Evolutionary conservation across 352 stramenopile genomes (phyloP), one percentile per base, ranked within the genome.

Genomic region (Phytopythium litorale): DNA sequence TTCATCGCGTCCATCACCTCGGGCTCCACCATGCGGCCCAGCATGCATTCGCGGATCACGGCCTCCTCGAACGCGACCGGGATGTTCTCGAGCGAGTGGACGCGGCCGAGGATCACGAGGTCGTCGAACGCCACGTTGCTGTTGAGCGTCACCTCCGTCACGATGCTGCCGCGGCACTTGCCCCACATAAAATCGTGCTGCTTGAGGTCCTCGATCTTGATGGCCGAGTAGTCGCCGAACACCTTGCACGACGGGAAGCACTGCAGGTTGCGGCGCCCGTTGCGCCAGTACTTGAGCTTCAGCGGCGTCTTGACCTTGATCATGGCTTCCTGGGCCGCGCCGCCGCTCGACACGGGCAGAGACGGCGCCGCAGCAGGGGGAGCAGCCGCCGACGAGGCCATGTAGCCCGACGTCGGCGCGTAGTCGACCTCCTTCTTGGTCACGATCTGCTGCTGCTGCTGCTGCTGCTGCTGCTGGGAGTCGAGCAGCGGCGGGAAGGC

Each of bases 151-250:
- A 95, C 81, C 64, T 95, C 86, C 0, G 84, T 88, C 25, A 92
- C 81, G 37, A 95, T 66, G 63, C 79, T 91, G 61, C 86, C 86
- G 28, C 86, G 81, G 64, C 86, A 95, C 71, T 95, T 95, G 73
- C 86, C 86, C 86, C 86, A 95, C 86, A 95, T 95, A 54, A 95
- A 95, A 63, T 94, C 86, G 64, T 94, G 86, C 64, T 93, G 84
- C 78, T 93, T 93, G 11, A 95, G 68, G 67, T 93, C 84, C 64
- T 95, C 82, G 50, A 95, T 89, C 72, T 93, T 93, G 74, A 93
- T 93, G 25, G 83, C 78, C 52, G 83, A 94, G 72, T 96, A 96
- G 75, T 96, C 88, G 2, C 88, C 88, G 64, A 93, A 96, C n/a
- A 94, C 83, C 60, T 94, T 93, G 67, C 88, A 96, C 7, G 75